Base-by-base conservation (phyloP, 1,284 basidiomycete genomes). In the Volvariella surrecta region DNA sequence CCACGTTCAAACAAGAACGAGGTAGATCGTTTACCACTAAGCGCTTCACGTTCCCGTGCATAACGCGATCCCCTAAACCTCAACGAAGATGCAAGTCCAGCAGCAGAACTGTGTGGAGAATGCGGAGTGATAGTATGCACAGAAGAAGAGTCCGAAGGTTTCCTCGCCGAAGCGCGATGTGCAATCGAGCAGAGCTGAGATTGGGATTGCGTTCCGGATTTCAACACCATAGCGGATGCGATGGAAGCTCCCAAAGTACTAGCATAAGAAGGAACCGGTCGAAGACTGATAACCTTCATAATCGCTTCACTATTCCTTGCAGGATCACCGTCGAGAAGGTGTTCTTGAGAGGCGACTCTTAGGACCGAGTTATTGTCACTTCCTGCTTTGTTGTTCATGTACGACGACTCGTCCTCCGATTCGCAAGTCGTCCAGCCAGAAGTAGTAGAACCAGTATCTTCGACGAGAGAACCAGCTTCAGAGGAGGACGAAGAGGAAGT, bases 361-460 rank as follows among this genome's bases (percentile, higher is more conserved):
- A 32, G 7, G 21, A 32, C 41, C 40, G 39, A 39, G 38, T 40
- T 38, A 43, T 45, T 43, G 39, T 54, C 48, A 34, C 51, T 50
- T 45, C 55, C 52, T 44, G 45, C 37, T 42, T 49, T 54, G 47
- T 38, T 56, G 42, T n/a, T n/a, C n/a, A n/a, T 52, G 47, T 20
- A 59, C 51, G 37, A 53, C 55, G 39, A 57, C 58, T 73, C 67
- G 38, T 68, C 62, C 39, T 74, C 74, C 19, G 70, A 69, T 48
- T 74, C 74, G 43, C 74, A 71, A 40, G 68, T 69, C 41, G 60
- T 59, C 66, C 66, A 71, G 39, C 58, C 71, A 4, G 70, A 75
- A 7, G 73, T 74, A 21, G 78, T 77, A 6, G 75, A 81, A 20
- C 72, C 75, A 43, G 71, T 77, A 53, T 82, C 79, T 50, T 82